Evolutionary conservation across 208 protist species (phyloP), one percentile per base, ranked within the genome.

Genomic region (Crithidia thermophila): DNA sequence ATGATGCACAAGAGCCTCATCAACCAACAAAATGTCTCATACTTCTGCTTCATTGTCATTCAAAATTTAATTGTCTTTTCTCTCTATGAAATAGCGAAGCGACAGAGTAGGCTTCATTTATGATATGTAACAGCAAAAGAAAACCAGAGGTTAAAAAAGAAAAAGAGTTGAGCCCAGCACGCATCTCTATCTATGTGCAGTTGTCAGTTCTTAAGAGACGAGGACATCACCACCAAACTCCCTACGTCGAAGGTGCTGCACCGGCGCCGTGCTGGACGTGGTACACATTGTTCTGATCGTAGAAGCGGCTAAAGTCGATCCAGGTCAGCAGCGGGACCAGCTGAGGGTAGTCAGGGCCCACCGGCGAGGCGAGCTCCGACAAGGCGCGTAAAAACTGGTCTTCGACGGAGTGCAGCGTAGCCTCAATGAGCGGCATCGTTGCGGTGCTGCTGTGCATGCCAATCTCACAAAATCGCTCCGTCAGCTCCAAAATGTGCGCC

Each of bases 281-380:
- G 67, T 91, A 96, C n/a, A 96, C 79, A 60, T 85, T 84, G 59
- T 87, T 88, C 33, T 79, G 78, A 45, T 86, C 84, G 43, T 96
- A 96, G 67, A 90, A 96, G 16, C 84, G 82, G 53, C 79, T 94
- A 43, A 91, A 94, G 73, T 96, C 90, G 51, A 94, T 82, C 84
- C 87, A 94, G 34, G 90, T 94, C 27, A 96, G 56, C 23, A 96
- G 72, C 18, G 90, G 87, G 30, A 96, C 76, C 5, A 96, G 75
- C 59, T 91, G 83, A 11, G 87, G 77, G 79, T 96, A 96, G 61
- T 94, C 90, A 0, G 73, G 57, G 18, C 90, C 90, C 3, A 89
- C 72, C 1, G 90, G 87, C 18, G 85, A 91, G 9, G 87, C 87
- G 18, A 96, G 84, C 56, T 94, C 85, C 0, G 90, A 91, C 39